Base-by-base conservation (phyloP, 148 eudicot species). In the Nepenthes gracilis region DNA sequence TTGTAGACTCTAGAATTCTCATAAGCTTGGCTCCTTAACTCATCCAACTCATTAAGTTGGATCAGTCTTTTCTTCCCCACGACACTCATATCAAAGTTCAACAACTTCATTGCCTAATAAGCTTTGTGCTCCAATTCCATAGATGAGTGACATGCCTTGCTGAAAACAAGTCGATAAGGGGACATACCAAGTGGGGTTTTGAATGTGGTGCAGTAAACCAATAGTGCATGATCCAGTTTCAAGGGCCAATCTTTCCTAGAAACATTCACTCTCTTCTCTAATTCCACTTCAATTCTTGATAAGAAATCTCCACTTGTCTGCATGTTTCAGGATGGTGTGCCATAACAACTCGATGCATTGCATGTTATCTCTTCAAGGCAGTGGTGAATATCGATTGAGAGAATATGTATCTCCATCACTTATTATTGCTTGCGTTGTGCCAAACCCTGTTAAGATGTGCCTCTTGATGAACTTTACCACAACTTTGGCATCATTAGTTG, bases 41-140 rank as follows among this genome's bases (percentile, higher is more conserved):
- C 70, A 0, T 65, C 61, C 0, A 71, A n/a, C 50, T 71, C 62
- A 57, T 47, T 53, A 1, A 71, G 40, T 60, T 71, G 43, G 0
- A 65, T 11, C 1, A 36, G 1, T 4, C 61, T 23, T 2, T 60
- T 36, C 2, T 59, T 36, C 2, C 66, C 57, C 0, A 43, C 57
- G 0, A 1, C 9, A 2, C 55, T 34, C 5, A 59, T 2, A 11
- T 55, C 61, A 13, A 47, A 58, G 33, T 65, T 65, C 5, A 71
- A 8, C 0, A 5, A 23, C 34, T 47, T 59, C 6, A 65, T 36
- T 11, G 15, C 53, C 53, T 12, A 49, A 49, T 5, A 49, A 6
- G 70, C 55, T 11, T 47, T 43, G 35, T 71, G 61, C 33, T 71
- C 54, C 13, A 49, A 49, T n/a, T 49, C 13, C n/a, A 49, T n/a